A percentile compares a stretch with the other conserved stretches of the same genome.
Evolutionary conservation across 202 grass and related monocot genomes (phyloP).

Genomic region (Digitaria exilis): DNA sequence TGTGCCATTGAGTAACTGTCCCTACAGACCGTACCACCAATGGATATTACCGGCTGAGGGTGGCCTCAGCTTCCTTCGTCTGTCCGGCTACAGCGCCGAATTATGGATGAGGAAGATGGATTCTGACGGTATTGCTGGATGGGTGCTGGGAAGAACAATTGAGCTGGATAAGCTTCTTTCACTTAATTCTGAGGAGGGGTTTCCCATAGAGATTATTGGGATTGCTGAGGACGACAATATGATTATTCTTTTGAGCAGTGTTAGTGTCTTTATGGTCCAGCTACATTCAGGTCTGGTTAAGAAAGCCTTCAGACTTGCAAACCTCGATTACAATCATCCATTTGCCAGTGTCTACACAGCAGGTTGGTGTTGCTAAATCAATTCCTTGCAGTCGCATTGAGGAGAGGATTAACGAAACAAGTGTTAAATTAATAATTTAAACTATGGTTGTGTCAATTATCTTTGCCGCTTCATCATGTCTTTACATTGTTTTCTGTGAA

Average conservation of each 20-base stretch:
- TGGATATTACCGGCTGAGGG: not conserved
- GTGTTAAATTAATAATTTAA: not conserved
- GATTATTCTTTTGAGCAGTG: not conserved
- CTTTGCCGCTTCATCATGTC: not conserved
- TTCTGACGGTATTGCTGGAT: not conserved
- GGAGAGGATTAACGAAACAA: too few species aligned
- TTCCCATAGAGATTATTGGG: not conserved
- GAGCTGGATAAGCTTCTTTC: slow-evolving; percentile 4
- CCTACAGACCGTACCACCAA: rapidly evolving
- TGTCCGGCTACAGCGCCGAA: not conserved
- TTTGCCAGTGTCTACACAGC: not conserved
- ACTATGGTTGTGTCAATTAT: not conserved
- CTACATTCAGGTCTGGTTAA: slow-evolving; percentile 11
- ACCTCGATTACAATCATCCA: not conserved
- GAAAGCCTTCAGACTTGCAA: not conserved
- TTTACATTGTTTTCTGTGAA: not conserved
- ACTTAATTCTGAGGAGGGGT: not conserved
- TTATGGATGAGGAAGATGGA: slow-evolving; percentile 1
- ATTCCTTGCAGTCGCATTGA: too few species aligned
- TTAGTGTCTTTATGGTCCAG: not conserved
- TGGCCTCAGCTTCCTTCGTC: not conserved
- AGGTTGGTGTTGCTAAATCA: not conserved
- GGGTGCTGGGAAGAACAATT: slow-evolving; percentile 18
- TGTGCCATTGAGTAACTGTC: not conserved
- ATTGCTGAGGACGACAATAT: not conserved